phyloP scores from a whole-genome alignment of 1,139 yeast species.

The Lodderomyces beijingensis region DNA sequence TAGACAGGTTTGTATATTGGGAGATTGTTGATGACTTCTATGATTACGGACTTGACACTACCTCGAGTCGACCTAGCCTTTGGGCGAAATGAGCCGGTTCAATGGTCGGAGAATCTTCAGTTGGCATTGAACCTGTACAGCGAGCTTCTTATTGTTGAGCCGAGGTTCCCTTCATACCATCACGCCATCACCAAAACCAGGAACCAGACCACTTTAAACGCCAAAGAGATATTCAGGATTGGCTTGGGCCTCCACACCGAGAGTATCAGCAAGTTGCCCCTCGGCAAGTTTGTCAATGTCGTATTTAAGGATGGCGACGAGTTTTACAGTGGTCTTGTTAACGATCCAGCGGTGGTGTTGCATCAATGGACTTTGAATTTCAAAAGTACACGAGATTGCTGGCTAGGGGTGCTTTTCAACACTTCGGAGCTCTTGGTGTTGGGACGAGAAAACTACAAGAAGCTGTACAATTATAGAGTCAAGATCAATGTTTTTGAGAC shows the following conservation, averaged over 20 bases:
- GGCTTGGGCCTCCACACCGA: constrained; percentile 27
- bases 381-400: constrained; percentile 23
- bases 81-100: constrained; percentile 27
- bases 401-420: constrained; percentile 33
- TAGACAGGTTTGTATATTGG: no score
- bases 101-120: constrained; percentile 36
- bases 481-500: constrained; percentile 25
- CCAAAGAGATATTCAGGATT: constrained; percentile 27
- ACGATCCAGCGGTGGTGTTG: constrained; percentile 31
- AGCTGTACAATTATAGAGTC: constrained; percentile 21
- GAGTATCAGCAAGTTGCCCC: constrained; percentile 23
- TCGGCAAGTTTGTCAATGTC: constrained; percentile 26
- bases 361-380: constrained; percentile 35
- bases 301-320: constrained; percentile 27
- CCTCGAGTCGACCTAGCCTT: constrained; percentile 21
- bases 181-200: constrained; percentile 19
- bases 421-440: constrained; percentile 37
- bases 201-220: constrained; percentile 18
- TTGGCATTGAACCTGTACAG: constrained; percentile 34
- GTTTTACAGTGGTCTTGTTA: constrained; percentile 26
- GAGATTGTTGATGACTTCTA: not conserved
- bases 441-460: constrained; percentile 21
- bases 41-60: constrained; percentile 18
- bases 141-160: constrained; percentile 35
- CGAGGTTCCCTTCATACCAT: constrained; percentile 35